Conservation (phyloP, 345 rosid species). For the Litchi chinensis region DNA sequence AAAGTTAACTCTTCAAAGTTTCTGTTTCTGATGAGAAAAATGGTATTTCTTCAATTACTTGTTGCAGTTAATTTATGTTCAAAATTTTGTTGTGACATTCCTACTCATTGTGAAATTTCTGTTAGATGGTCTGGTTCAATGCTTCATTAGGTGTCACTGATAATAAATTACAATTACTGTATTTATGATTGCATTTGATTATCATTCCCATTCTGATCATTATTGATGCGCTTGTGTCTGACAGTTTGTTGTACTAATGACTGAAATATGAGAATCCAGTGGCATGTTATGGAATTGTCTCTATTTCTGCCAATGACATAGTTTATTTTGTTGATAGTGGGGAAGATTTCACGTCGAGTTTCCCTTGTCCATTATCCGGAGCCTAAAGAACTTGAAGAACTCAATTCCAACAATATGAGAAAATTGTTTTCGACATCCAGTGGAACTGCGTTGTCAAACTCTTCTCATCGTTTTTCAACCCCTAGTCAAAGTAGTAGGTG, state of each 20-base stretch:
- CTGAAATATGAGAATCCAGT: neutral
- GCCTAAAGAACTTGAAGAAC: slow-evolving; percentile 55
- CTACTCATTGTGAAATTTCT: too few species aligned
- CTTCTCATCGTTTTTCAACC: slow-evolving; percentile 37
- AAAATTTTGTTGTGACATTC: neutral
- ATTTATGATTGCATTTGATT: too few species aligned
- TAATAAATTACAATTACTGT: too few species aligned
- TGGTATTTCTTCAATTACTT: neutral
- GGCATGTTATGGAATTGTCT: neutral
- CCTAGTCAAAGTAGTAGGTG: slow-evolving; percentile 34
- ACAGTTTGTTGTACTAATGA: neutral
- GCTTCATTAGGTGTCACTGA: neutral
- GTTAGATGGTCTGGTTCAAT: neutral
- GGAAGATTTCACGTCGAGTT: slow-evolving; percentile 60
- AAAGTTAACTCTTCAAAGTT: neutral
- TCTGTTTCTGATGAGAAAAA: neutral
- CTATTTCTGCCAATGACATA: neutral
- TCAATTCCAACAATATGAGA: slow-evolving; percentile 15
- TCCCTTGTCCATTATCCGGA: slow-evolving; percentile 66
- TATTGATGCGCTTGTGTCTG: neutral
- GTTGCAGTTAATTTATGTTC: neutral
- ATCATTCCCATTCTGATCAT: neutral
- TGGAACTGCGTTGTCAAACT: slow-evolving; percentile 37
- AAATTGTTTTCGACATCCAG: slow-evolving; percentile 28
- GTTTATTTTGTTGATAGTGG: slow-evolving; percentile 41